Percentiles rank a stretch among this genome's conserved stretches.
Conservation (phyloP, 331 rosid species). For the Pyracantha coccinea region DNA sequence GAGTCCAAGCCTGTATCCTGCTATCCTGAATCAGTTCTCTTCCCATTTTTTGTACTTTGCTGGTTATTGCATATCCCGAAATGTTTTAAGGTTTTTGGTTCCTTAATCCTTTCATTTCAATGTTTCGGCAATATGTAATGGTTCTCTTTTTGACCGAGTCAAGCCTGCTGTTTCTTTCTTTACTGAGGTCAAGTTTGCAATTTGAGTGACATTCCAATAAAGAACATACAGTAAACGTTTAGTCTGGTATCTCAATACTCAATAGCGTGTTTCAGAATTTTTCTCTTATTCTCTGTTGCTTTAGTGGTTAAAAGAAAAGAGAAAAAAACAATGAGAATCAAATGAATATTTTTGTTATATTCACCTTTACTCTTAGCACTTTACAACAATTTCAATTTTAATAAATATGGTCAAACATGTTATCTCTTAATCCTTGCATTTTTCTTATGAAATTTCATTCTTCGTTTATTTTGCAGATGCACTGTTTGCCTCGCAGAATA, state of each 20-base stretch:
- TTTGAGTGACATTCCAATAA: not conserved
- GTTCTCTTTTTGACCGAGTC: not conserved
- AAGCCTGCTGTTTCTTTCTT: not conserved
- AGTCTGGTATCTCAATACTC: not conserved
- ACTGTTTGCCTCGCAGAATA: constrained; percentile 80
- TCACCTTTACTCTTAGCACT: not conserved
- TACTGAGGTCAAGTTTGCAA: not conserved
- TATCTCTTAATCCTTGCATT: not conserved
- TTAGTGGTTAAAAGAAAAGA: not conserved
- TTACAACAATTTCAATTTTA: not conserved
- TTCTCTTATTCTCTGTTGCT: not conserved
- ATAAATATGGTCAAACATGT: not conserved
- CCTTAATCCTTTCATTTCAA: not conserved
- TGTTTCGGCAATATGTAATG: not conserved
- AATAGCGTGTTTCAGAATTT: not conserved
- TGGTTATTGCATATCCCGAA: not conserved
- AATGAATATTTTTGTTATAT: not conserved
- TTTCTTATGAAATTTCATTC: constrained; percentile 15
- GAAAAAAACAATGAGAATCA: not conserved
- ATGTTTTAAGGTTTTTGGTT: not conserved
- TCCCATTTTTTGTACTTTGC: not conserved
- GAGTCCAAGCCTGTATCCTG: not conserved
- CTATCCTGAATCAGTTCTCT: not conserved
- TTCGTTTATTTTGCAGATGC: constrained; percentile 48
- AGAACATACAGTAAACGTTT: not conserved